Evolutionary conservation across 2,329 filamentous ascomycete species (phyloP), one percentile per base, ranked within the genome.

Genomic region (Ascochyta fabae): DNA sequence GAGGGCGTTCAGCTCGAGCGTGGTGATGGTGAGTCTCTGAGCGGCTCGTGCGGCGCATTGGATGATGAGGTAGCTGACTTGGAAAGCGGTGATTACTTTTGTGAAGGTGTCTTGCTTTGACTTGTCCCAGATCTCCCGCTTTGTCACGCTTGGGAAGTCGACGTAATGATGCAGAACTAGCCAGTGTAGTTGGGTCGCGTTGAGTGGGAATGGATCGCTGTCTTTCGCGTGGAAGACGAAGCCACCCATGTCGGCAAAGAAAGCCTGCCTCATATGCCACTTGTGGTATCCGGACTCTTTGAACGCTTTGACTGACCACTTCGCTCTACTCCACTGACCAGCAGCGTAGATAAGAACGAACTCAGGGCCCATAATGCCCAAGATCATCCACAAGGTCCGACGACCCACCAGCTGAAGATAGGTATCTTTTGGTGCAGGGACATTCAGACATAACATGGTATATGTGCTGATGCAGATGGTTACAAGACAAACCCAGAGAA

Each of bases 101-200:
- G 59, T 49, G 27, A 63, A 53, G 13, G 53, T 56, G 27, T 64
- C 61, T 29, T 59, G 59, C 41, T 66, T 66, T 15, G 59, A 56
- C 33, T 56, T 60, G 35, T 66, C 59, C 52, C 53, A 56, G 24
- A 59, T 29, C 22, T 53, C 57, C 3, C 45, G 43, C 15, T 52
- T 56, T 6, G 45, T 48, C 8, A 47, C 34, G 3, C 24, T 53
- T 6, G 53, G 53, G 13, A 43, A 50, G 2, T 59, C 57, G 4
- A 60, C 16, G 19, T 54, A 52, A 6, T 46, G 27, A 15, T 60
- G 53, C 1, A 19, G 36, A 15, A 57, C 46, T 3, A 57, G 19
- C 53, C 49, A 60, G 23, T 39, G 53, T 2, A 57, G 22, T 27
- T 60, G 58, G 3, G 40, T 45, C 2, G 58, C 58, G 19, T 51